Base-by-base conservation (phyloP, 257 asterid genomes). In the Primulina eburnea region DNA sequence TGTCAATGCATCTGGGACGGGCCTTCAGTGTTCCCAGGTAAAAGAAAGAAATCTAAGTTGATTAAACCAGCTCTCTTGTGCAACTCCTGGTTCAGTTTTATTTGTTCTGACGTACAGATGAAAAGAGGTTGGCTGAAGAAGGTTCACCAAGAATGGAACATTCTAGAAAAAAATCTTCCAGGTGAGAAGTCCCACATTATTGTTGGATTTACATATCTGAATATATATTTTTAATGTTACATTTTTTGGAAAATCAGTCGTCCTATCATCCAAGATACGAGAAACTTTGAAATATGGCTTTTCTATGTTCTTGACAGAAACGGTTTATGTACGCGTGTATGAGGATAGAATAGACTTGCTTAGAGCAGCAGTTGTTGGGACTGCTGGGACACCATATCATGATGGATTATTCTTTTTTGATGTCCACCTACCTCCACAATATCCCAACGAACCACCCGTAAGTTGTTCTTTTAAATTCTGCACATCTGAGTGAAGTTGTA, bases 371-470 rank as follows among this genome's bases (percentile, higher is more conserved):
- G 71, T 94, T 40, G 82, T 85, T 8, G 99, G 99, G 64, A 77
- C 86, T 47, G 86, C 74, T n/a, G 96, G 92, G 67, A 91, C 99
- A 71, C 99, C 99, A n/a, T 94, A 94, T 72, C 97, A 94, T 12
- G 95, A 91, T 28, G 96, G 96, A 16, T 12, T 94, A 59, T 94
- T 91, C 83, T 89, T 91, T 75, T 94, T 94, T 9, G 99, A 94
- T 73, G 85, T 94, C 59, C 79, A 72, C 78, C 89, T 94, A 72
- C 95, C 99, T 58, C 87, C 87, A 0, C 92, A 85, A 21, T 94
- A 89, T 80, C 99, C 99, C 32, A 73, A 84, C 17, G 93, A 80
- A 77, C 99, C 99, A 71, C 99, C 99, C 21, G 99, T 94, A 80
- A 82, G 99, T 76, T 5, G 24, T 2, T 52, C 8, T 70, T 35